Conservation (phyloP, 225 moss, liverwort and hornwort species). For the Antitrichia curtipendula region DNA sequence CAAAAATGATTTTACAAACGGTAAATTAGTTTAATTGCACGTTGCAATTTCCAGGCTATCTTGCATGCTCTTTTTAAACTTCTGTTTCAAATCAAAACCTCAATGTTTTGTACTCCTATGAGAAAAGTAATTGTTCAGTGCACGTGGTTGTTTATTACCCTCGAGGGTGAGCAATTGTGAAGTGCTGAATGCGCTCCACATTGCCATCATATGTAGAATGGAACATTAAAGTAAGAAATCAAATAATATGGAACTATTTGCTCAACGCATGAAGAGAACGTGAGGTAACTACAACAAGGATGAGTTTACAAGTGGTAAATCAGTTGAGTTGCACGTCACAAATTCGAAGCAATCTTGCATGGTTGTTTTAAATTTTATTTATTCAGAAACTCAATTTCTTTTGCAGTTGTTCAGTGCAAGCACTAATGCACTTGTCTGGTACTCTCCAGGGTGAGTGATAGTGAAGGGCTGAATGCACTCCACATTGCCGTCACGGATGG, state of each 20-base stretch:
- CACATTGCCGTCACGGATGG: constrained; percentile 56
- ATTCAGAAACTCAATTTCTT: neutral
- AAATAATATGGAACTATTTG: neutral
- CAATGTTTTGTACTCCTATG: neutral
- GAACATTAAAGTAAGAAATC: neutral
- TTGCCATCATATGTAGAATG: constrained; percentile 17
- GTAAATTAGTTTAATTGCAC: neutral
- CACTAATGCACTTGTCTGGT: neutral
- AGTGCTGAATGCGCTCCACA: constrained; percentile 46
- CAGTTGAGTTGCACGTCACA: neutral
- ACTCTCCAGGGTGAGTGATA: neutral
- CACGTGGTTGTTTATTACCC: neutral
- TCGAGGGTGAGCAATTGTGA: constrained; percentile 1
- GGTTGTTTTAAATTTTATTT: neutral
- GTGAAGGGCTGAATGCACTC: constrained; percentile 53
- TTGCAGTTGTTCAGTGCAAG: neutral
- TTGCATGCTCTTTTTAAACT: neutral
- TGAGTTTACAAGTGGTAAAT: neutral
- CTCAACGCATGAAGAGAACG: neutral
- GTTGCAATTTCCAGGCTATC: neutral
- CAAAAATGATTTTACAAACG: neutral
- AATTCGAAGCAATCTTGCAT: neutral
- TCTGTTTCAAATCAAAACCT: neutral
- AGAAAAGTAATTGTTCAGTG: neutral
- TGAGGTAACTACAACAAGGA: neutral